Evolutionary conservation across 352 stramenopile genomes (phyloP).

Genomic region (Phytophthora podocarpi): DNA sequence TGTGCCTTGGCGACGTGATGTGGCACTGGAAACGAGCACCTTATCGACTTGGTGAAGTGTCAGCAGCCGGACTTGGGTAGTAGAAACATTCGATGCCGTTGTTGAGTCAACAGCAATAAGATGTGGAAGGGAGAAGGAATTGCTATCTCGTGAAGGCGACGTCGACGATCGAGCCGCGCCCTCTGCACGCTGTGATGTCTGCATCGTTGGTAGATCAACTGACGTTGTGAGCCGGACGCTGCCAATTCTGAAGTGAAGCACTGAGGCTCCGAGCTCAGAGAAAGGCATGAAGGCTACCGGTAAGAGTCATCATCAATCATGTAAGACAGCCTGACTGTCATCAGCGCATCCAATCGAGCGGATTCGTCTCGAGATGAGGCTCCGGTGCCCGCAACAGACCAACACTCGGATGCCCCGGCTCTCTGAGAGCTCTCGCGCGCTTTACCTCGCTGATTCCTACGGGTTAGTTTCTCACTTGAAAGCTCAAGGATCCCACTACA

Average conservation of each 20-base stretch:
- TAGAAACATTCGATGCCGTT: background rate
- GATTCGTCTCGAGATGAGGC: slow-evolving; percentile 7
- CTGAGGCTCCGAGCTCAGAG: background rate
- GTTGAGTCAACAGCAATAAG: background rate
- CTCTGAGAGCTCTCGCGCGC: slow-evolving; percentile 1
- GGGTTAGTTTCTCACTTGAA: background rate
- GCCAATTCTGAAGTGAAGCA: slow-evolving; percentile 23
- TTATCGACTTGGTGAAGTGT: slow-evolving; percentile 27
- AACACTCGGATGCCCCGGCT: slow-evolving; percentile 15
- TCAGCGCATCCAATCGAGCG: slow-evolving; percentile 14
- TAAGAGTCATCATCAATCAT: slow-evolving; percentile 20
- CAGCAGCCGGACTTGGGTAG: slow-evolving; percentile 3
- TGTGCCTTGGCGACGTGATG: slow-evolving; percentile 21
- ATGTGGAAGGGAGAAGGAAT: background rate
- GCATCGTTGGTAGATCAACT: slow-evolving; percentile 5
- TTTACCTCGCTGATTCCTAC: slow-evolving; percentile 1
- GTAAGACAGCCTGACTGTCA: background rate
- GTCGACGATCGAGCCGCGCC: background rate
- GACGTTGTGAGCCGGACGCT: slow-evolving; percentile 7
- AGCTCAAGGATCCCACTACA: background rate
- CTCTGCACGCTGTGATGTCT: background rate
- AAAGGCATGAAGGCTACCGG: background rate
- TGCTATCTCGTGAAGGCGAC: background rate
- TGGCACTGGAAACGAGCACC: slow-evolving; percentile 13
- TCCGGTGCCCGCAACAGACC: slow-evolving; percentile 1